phyloP scores from a whole-genome alignment of 306 rosid species.

The Fragaria vesca region DNA sequence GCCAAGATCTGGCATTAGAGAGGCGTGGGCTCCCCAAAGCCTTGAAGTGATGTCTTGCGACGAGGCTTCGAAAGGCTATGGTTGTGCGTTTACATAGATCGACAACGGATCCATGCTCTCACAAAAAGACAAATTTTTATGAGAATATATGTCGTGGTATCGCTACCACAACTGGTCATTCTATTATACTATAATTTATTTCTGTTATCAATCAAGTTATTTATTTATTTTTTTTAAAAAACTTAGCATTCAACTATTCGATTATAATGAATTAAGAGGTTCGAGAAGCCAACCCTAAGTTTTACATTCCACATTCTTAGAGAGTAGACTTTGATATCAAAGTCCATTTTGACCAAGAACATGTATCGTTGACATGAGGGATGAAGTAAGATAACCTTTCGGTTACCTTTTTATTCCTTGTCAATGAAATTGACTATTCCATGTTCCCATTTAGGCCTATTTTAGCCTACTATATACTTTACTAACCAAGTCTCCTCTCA shows the following conservation, averaged over 20 bases:
- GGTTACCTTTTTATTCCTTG: neutral
- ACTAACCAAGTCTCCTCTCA: neutral
- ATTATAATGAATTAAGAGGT: neutral
- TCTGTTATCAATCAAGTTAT: no score
- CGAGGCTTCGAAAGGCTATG: no score
- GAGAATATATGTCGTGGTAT: no score
- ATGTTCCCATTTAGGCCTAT: neutral
- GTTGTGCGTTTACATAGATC: no score
- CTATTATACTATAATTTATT: no score
- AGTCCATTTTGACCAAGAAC: neutral
- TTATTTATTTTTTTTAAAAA: no score
- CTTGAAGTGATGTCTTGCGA: no score
- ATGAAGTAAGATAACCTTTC: neutral
- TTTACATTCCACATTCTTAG: neutral
- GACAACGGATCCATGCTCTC: no score
- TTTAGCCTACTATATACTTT: neutral
- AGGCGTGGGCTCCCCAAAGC: no score
- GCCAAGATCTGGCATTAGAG: no score
- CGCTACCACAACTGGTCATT: no score
- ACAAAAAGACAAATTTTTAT: no score
- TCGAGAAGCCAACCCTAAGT: neutral
- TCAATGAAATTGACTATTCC: neutral
- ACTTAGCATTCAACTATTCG: neutral
- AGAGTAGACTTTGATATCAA: neutral
- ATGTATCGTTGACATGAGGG: neutral